phyloP scores from a whole-genome alignment of 495 filamentous ascomycete species.

The Pseudoneurospora amorphoporcata region DNA sequence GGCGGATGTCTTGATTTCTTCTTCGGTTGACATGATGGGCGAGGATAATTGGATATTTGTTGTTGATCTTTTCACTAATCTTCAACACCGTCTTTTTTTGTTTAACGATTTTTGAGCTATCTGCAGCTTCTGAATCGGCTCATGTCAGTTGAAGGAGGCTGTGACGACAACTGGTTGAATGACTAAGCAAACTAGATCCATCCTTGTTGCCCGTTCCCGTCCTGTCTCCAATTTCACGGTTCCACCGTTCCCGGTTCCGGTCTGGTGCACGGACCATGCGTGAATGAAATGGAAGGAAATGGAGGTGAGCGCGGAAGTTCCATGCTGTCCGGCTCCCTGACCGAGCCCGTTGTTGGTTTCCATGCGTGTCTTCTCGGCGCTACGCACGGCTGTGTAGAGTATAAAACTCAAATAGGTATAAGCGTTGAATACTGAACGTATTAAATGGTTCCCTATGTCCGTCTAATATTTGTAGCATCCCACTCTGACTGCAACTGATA shows the following conservation, averaged over 20 bases:
- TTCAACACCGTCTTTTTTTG: background rate
- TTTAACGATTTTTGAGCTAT: background rate
- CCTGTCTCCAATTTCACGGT: background rate
- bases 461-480: background rate
- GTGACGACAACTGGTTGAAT: background rate
- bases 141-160: background rate
- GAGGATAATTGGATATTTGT: background rate
- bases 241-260: background rate
- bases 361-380: background rate
- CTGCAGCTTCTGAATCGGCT: background rate
- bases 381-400: background rate
- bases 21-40: slow-evolving; percentile 1
- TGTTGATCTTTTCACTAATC: background rate
- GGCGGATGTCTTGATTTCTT: background rate
- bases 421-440: background rate
- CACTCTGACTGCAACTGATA: background rate
- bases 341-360: background rate
- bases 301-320: background rate
- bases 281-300: background rate
- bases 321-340: background rate
- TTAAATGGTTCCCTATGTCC: background rate
- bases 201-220: background rate
- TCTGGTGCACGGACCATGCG: background rate
- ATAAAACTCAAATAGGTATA: background rate
- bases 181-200: background rate